Evolutionary conservation across 192 early-diverging fungal species (phyloP), one percentile per base, ranked within the genome.

Genomic region (Umbelopsis ramanniana): DNA sequence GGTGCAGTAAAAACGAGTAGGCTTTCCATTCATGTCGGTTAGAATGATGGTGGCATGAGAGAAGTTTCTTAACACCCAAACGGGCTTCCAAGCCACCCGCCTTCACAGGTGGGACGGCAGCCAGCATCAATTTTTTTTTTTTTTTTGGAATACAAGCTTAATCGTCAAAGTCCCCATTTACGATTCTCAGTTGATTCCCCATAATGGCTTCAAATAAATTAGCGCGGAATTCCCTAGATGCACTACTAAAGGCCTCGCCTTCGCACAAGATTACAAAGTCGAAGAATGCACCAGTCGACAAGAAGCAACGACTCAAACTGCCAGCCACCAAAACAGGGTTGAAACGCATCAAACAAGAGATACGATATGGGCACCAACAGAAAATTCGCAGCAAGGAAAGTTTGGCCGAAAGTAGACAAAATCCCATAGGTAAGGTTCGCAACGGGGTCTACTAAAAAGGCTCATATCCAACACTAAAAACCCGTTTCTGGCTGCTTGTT

Each of bases 301-400:
- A 26, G 37, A 63, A 63, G 19, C 57, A 63, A 37, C 11, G 29
- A 63, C 24, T 63, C 7, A 26, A 17, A 29, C 29, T 84, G 19
- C 83, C 83, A 43, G 63, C 69, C 15, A 81, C 79, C 24, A 84
- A 84, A 29, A 80, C 70, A 0, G 83, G 83, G 9, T 46, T 84
- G 69, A 81, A 81, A 40, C 81, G 77, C 55, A 77, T 84, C 47
- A 84, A 84, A 55, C 75, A 80, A 55, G 80, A 84, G 54, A 17
- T 81, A 4, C 71, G 80, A 48, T 84, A 84, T 66, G 83, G 83
- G 2, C 76, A 79, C 40, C 79, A 76, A 3, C 69, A 82, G 17
- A 74, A 71, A 43, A 24, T 70, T 22, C 68, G 69, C 9, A 21
- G 3, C 37, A 67, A 60, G 26, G 17, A 67, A 38, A 73, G 68